Conservation (phyloP, 2,329 filamentous ascomycete species). For the Gnomoniopsis sp. region DNA sequence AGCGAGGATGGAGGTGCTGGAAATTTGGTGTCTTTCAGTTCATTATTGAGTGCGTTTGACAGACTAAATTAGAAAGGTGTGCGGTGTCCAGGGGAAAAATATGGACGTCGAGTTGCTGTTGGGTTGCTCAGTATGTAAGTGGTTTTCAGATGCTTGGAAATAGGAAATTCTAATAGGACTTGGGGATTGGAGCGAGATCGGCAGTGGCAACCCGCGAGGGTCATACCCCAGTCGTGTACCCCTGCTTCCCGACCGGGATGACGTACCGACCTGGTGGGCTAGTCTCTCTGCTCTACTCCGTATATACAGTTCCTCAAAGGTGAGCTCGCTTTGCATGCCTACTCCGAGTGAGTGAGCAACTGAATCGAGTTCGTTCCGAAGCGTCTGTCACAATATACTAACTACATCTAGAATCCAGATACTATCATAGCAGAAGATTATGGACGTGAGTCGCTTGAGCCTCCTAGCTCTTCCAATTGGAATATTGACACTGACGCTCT, state of each 20-base stretch:
- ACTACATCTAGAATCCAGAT: not conserved
- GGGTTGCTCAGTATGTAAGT: not conserved
- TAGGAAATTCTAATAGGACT: slow-evolving; percentile 13
- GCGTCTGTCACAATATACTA: not conserved
- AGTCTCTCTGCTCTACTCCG: too few relatives aligned
- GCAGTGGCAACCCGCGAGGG: slow-evolving; percentile 7
- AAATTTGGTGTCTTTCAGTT: not conserved
- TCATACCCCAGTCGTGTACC: too few relatives aligned
- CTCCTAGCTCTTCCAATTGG: not conserved
- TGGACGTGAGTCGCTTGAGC: slow-evolving; percentile 13
- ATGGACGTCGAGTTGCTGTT: not conserved
- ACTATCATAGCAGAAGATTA: not conserved
- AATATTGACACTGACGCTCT: not conserved
- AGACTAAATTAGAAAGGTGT: not conserved
- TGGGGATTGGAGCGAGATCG: slow-evolving; percentile 15
- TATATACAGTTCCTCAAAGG: too few relatives aligned
- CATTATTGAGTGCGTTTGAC: not conserved
- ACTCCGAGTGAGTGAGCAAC: not conserved
- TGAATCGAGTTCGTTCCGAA: not conserved
- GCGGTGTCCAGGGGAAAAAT: not conserved
- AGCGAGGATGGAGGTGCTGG: slow-evolving; percentile 1
- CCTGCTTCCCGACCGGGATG: too few relatives aligned
- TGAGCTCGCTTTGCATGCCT: too few relatives aligned
- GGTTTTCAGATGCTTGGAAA: slow-evolving; percentile 13
- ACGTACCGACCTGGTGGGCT: too few relatives aligned